Base-by-base conservation (phyloP, 2,329 filamentous ascomycete genomes). In the Botryosphaeria agaves region DNA sequence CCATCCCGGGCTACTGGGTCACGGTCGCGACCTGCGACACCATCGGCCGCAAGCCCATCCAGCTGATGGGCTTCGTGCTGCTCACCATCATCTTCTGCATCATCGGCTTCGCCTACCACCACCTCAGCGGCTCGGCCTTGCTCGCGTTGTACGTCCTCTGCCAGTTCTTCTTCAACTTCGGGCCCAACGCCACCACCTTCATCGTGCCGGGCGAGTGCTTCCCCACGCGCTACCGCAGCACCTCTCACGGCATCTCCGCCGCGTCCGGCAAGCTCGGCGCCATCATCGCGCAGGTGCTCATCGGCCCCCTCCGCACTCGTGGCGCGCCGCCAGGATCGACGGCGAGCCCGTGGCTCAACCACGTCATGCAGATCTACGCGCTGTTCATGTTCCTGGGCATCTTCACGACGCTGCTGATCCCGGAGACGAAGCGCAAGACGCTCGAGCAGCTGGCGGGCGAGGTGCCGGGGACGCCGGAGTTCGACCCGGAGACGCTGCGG, bases 1-100 rank as follows among this genome's bases (percentile, higher is more conserved):
- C 80, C 28, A 78, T 85, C 9, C 80, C 80, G 0, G 80, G 80
- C 9, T 85, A 85, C 61, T 85, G 79, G 79, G 67, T 82, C 11
- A 80, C 77, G 0, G 78, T 84, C 5, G 72, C 72, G 8, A 72
- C 69, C 1, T 70, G 83, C 33, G 79, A 87, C 52, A 78, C 66
- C 2, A 43, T 84, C 9, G 80, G 79, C 32, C 76, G 80, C 44
- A 84, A 82, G 59, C 69, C 77, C 2, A 82, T 87, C 34, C 81
- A 81, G 55, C 54, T 78, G 32, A 64, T 60, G 36, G 60, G 60
- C 20, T 64, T 64, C 44, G 43, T 45, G 35, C 50, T 62, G 33
- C 48, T 63, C 3, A 63, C 60, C 33, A 49, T 58, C 35, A 47
- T 63, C 36, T 62, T 64, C 53, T 56, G 54, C 43, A 51, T 62